phyloP scores from a whole-genome alignment of 2,329 filamentous ascomycete species.

The Geosmithia morbida region DNA sequence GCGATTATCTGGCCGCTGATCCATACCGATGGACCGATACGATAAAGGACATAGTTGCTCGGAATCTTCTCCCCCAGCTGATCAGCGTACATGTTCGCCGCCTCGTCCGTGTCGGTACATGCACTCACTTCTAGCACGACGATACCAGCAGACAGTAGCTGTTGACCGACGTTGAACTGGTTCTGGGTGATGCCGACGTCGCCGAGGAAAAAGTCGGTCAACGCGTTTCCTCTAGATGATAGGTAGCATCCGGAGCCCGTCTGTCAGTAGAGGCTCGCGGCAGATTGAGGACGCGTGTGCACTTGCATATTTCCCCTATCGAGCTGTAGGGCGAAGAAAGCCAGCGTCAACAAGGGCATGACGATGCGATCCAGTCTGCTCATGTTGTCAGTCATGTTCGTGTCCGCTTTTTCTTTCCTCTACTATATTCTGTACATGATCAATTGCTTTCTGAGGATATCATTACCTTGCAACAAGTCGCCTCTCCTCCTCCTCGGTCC shows the following conservation, averaged over 20 bases:
- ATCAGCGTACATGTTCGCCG: not conserved
- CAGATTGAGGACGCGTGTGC: not conserved
- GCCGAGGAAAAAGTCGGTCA: slow-evolving; percentile 26
- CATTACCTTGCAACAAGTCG: not conserved
- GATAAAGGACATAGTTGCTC: slow-evolving; percentile 9
- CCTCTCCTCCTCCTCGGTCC: not conserved
- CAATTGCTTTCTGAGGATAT: too few relatives aligned
- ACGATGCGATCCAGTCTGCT: slow-evolving; percentile 21
- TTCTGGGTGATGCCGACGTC: slow-evolving; percentile 30
- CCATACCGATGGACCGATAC: slow-evolving; percentile 26
- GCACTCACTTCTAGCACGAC: slow-evolving; percentile 20
- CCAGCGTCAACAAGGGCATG: slow-evolving; percentile 25
- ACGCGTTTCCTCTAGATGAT: slow-evolving; percentile 14
- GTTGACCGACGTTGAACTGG: slow-evolving; percentile 30
- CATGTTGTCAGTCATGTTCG: not conserved
- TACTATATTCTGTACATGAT: too few relatives aligned
- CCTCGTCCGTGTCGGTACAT: too few relatives aligned
- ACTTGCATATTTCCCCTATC: slow-evolving; percentile 1
- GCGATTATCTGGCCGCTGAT: slow-evolving; percentile 33
- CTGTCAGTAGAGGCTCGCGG: not conserved
- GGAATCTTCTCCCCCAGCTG: slow-evolving; percentile 7
- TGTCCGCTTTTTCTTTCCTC: too few relatives aligned
- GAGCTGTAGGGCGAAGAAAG: slow-evolving; percentile 26
- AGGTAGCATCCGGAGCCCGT: too few relatives aligned
- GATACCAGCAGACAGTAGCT: slow-evolving; percentile 31